Base-by-base conservation (phyloP, 331 rosid genomes). In the Stylosanthes scabra region DNA sequence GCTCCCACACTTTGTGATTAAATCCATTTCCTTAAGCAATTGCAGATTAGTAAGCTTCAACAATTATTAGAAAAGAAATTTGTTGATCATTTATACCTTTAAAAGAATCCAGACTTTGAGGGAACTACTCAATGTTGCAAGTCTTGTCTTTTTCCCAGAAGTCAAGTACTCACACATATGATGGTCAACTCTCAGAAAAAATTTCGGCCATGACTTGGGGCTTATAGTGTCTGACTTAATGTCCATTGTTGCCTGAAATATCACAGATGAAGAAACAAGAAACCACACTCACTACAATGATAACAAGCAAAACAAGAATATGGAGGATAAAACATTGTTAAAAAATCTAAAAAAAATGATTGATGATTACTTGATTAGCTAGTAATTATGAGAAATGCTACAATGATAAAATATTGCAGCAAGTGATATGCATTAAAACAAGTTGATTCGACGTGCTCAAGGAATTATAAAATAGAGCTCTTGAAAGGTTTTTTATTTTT, bases 81-180 rank as follows among this genome's bases (percentile, higher is more conserved):
- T 9, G 15, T n/a, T 28, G 44, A 39, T 45, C 51, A 59, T 16
- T 55, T 78, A 47, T 89, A 92, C 99, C 97, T 95, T 95, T 47
- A 95, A 72, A 58, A 90, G 76, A 70, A 95, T 90, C 99, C 97
- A 95, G 72, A 86, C 99, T 88, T 91, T 91, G 74, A 95, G 96
- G 69, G 97, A 95, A 72, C 99, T 92, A 56, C 97, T 92, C 84
- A 95, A 82, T 75, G 68, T 81, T 59, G 96, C 99, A 81, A 95
- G 96, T 60, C 93, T 84, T 14, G 93, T 90, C 81, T 78, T 90
- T 70, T 82, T 91, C 68, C 99, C 99, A 6, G 91, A 84, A 72
- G 97, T 92, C 70, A 92, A 69, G 75, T 92, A 95, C 47, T 82
- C 86, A 57, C 96, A 90, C 97, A 95, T 95, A 81, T 82, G 84